Evolutionary conservation across 176 grass and related monocot genomes (phyloP), one percentile per base, ranked within the genome.

Genomic region (Hsuehochloa calcarea): DNA sequence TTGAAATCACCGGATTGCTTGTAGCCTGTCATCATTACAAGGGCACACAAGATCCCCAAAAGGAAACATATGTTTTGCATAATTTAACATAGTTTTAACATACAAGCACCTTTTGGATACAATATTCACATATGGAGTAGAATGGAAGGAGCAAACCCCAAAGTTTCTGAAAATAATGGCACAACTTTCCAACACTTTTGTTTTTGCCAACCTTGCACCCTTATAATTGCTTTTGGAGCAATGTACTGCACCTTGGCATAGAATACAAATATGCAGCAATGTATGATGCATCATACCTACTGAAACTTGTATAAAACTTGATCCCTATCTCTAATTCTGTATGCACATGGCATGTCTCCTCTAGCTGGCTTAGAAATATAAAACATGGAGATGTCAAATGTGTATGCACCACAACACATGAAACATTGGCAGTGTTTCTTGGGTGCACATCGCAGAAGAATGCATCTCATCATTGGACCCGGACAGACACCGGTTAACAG

Each of bases 331-430:
- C 41, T 44, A 44, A 9, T 44, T 87, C 85, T 76, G 63, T 80
- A 54, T 34, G 86, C 94, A 93, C 94, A 93, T 93, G 89, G 77
- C 27, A 35, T 91, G 94, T 62, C 65, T 64, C 84, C 80, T 88
- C 74, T 83, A 77, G 54, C 10, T 62, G 54, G 80, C 65, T 46
- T 34, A 37, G 25, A 65, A 49, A 54, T 86, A 52, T 43, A 72
- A 8, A 78, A 81, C 45, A 11, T 52, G 45, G 78, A 85, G 49
- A 46, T 23, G 45, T 20, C 23, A 72, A 72, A 10, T 38, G 45
- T 68, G 79, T 61, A 68, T 43, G 50, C 73, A 78, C 29, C 51
- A 68, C 64, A 39, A 61, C 56, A 22, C 68, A 63, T 4, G 6
- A 82, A 71, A 83, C 68, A 10, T 47, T 25, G 55, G 43, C 58